A percentile compares a stretch with the other conserved stretches of the same genome.
phyloP scores from a whole-genome alignment of 176 grass and related monocot genomes.

The Luzula sylvatica region DNA sequence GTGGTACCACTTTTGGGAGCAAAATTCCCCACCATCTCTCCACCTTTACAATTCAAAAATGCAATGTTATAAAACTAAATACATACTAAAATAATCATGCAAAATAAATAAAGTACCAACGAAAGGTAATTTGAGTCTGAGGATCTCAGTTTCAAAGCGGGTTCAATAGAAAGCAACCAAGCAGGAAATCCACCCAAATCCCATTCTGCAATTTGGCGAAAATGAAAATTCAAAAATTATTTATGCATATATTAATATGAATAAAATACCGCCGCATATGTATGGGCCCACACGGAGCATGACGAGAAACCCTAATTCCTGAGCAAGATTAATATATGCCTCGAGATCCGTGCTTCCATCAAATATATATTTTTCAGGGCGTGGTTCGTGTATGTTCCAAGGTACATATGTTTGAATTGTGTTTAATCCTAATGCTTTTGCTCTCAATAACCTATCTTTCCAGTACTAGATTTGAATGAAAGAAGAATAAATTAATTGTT shows the following conservation, averaged over 20 bases:
- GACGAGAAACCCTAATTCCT: conserved; percentile 70
- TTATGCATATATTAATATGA: background rate
- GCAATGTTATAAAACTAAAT: background rate
- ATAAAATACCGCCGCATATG: conserved; percentile 64
- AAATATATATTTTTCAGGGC: conserved; percentile 51
- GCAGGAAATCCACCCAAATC: conserved; percentile 92
- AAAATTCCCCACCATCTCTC: conserved; percentile 82
- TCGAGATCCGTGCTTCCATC: conserved; percentile 52
- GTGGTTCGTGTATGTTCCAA: conserved; percentile 89
- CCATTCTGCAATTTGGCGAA: conserved; percentile 56
- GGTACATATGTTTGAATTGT: conserved; percentile 93
- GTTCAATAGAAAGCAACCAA: conserved; percentile 83
- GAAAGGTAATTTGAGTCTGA: conserved; percentile 73
- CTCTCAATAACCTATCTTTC: conserved; percentile 82
- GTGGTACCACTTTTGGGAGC: conserved; percentile 56
- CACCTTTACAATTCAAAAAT: conserved; percentile 42
- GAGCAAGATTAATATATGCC: conserved; percentile 74
- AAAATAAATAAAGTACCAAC: conserved; percentile 37
- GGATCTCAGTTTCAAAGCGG: conserved; percentile 66
- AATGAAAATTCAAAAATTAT: conserved; percentile 11
- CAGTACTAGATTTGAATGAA: conserved; percentile 51
- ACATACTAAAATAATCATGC: background rate
- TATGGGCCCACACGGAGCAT: conserved; percentile 89
- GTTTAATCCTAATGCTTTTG: conserved; percentile 83
- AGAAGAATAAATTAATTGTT: background rate